These are phyloP conservation scores for Arachnomyces sp. DNA, from an alignment of 2,329 filamentous ascomycete species.

Conservation along the genomic window DNA sequence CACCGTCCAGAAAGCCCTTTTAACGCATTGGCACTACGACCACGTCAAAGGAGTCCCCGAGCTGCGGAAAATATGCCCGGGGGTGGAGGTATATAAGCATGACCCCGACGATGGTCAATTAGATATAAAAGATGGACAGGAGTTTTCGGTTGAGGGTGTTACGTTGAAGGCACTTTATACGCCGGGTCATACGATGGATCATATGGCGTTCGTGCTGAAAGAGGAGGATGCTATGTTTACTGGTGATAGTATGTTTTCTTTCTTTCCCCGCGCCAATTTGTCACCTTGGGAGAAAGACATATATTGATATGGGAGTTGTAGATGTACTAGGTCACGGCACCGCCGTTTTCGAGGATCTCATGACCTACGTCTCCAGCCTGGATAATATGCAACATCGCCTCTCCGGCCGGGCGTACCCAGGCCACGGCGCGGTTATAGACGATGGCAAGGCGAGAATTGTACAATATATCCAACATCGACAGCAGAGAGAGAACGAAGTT, in stretches of 20 bases:
- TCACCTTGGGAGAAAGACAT: no score
- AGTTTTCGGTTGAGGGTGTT: conserved; percentile 45
- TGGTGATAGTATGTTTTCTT: conserved; percentile 56
- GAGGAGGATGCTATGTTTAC: conserved; percentile 82
- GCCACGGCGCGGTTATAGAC: conserved; percentile 72
- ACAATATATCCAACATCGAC: conserved; percentile 78
- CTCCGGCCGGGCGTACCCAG: conserved; percentile 68
- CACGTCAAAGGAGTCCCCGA: conserved; percentile 71
- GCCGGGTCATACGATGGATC: conserved; percentile 74
- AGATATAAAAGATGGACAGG: conserved; percentile 50
- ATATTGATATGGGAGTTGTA: conserved; percentile 12
- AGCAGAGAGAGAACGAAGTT: conserved; percentile 72
- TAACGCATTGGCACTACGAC: conserved; percentile 91
- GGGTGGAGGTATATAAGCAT: conserved; percentile 59
- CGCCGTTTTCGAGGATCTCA: conserved; percentile 73
- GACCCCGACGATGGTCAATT: conserved; percentile 47
- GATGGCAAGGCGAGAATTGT: conserved; percentile 63
- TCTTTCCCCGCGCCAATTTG: neutral
- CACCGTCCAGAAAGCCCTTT: conserved; percentile 59
- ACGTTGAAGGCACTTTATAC: conserved; percentile 61
- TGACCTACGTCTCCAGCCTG: conserved; percentile 60
- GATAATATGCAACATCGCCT: conserved; percentile 58
- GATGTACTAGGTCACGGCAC: conserved; percentile 80
- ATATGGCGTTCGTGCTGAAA: conserved; percentile 68
- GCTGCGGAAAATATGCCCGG: conserved; percentile 57